Conservation (phyloP, 2,329 filamentous ascomycete genomes). For the Aspergillus nomiae region DNA sequence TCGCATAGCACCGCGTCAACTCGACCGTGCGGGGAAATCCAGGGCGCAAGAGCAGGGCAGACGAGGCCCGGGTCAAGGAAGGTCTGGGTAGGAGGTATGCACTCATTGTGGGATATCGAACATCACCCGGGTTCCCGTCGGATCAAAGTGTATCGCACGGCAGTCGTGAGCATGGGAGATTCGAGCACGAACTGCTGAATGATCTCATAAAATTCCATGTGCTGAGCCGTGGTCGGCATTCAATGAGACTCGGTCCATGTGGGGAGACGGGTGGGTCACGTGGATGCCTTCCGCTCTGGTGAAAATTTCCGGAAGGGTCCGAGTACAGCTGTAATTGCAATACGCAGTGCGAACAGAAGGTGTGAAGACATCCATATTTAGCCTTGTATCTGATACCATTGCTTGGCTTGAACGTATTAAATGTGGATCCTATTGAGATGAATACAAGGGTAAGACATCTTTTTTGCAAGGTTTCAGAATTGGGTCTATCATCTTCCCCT, state of each 20-base stretch:
- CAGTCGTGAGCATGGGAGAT: slow-evolving; percentile 7
- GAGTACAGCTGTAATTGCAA: slow-evolving; percentile 19
- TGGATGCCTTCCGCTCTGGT: slow-evolving; percentile 11
- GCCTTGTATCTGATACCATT: neutral
- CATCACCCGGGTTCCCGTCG: slow-evolving; percentile 21
- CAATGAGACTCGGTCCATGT: slow-evolving; percentile 10
- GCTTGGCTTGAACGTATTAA: neutral
- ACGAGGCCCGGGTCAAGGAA: slow-evolving; percentile 20
- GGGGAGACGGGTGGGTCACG: slow-evolving; percentile 24
- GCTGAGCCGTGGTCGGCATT: neutral
- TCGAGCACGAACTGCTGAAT: neutral
- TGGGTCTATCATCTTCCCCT: neutral
- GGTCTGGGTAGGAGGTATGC: slow-evolving; percentile 26
- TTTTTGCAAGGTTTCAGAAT: neutral
- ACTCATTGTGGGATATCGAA: slow-evolving; percentile 23
- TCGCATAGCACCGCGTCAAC: slow-evolving; percentile 58
- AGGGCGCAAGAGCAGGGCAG: slow-evolving; percentile 33
- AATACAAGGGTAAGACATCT: neutral
- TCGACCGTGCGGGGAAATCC: slow-evolving; percentile 36
- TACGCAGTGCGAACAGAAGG: slow-evolving; percentile 9
- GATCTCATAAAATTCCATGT: slow-evolving; percentile 1
- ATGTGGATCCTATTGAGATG: neutral
- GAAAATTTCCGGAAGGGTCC: slow-evolving; percentile 20
- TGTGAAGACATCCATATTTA: neutral
- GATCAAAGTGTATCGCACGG: slow-evolving; percentile 5